Percentiles rank a stretch among this genome's conserved stretches.
Evolutionary conservation across 2,329 filamentous ascomycete species (phyloP).

Genomic region (Aspergillus sojae): DNA sequence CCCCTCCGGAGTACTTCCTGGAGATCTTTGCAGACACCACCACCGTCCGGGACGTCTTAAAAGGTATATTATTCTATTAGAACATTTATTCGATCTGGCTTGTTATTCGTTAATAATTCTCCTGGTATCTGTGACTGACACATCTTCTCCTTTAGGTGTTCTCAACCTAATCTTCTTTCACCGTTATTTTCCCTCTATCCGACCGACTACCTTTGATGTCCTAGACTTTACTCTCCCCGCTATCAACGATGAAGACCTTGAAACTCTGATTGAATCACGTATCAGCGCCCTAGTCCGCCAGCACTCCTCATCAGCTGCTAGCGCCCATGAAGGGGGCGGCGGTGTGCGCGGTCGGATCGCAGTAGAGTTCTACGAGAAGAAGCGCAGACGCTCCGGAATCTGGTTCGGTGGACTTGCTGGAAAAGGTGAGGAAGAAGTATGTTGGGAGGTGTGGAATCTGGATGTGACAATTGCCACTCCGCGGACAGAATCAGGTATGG

Average conservation of each 20-base stretch:
- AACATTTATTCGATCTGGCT: background rate
- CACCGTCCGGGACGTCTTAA: slow-evolving; percentile 88
- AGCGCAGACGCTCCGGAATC: slow-evolving; percentile 75
- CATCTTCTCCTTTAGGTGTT: slow-evolving; percentile 62
- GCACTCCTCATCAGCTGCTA: slow-evolving; percentile 62
- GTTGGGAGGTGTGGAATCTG: slow-evolving; percentile 95
- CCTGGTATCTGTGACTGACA: background rate
- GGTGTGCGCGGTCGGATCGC: slow-evolving; percentile 76
- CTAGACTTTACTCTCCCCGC: slow-evolving; percentile 88
- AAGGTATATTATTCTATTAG: slow-evolving; percentile 62
- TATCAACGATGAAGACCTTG: slow-evolving; percentile 86
- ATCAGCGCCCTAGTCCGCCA: slow-evolving; percentile 78
- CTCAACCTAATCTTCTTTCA: slow-evolving; percentile 99
- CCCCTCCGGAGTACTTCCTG: slow-evolving; percentile 84
- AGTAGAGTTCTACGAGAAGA: slow-evolving; percentile 95
- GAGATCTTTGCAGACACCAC: slow-evolving; percentile 90
- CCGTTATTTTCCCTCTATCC: slow-evolving; percentile 87
- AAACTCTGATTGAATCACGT: slow-evolving; percentile 89
- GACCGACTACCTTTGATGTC: slow-evolving; percentile 81
- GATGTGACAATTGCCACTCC: slow-evolving; percentile 92
- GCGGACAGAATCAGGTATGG: slow-evolving; percentile 79
- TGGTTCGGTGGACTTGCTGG: slow-evolving; percentile 58
- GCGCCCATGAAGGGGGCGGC: slow-evolving; percentile 40
- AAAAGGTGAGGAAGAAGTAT: slow-evolving; percentile 86
- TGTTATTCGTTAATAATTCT: background rate